Conservation (phyloP, 768 basidiomycete species). For the Auricularia sp. region DNA sequence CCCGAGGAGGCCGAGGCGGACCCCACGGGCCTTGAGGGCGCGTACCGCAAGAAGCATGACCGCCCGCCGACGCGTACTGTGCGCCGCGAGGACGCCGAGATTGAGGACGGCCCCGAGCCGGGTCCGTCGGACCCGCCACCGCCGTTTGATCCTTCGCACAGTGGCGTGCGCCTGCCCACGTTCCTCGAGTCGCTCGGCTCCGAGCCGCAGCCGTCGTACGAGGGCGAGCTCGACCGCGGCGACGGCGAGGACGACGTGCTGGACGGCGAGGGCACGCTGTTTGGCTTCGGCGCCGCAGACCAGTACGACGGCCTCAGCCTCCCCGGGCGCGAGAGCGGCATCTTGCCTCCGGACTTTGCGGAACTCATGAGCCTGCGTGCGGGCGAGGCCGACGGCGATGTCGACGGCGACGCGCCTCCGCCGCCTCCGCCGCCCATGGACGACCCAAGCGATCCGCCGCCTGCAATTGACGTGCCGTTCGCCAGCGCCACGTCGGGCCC, state of each 20-base stretch:
- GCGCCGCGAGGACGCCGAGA: constrained; percentile 55
- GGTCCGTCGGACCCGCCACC: constrained; percentile 77
- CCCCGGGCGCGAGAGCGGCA: constrained; percentile 45
- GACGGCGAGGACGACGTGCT: constrained; percentile 27
- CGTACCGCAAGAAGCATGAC: constrained; percentile 84
- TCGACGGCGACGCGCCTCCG: constrained; percentile 28
- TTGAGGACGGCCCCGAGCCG: constrained; percentile 52
- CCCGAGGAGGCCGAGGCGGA: constrained; percentile 54
- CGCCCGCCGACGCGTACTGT: constrained; percentile 63
- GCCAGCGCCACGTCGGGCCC: not conserved
- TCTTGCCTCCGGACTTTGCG: constrained; percentile 57
- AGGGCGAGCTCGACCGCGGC: constrained; percentile 21
- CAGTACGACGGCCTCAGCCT: constrained; percentile 76
- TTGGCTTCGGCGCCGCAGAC: constrained; percentile 59
- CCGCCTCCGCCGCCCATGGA: constrained; percentile 78
- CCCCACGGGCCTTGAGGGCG: constrained; percentile 44
- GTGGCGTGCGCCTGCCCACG: constrained; percentile 43
- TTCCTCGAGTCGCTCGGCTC: constrained; percentile 43
- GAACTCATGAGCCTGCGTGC: constrained; percentile 41
- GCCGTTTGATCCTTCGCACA: constrained; percentile 36
- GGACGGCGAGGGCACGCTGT: constrained; percentile 64
- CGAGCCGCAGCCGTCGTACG: constrained; percentile 24
- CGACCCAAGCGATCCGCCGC: constrained; percentile 81
- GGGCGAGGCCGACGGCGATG: constrained; percentile 43
- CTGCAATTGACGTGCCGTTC: constrained; percentile 61